Evolutionary conservation across 208 protist genomes (phyloP).

Genomic region (Trypanosoma mega): DNA sequence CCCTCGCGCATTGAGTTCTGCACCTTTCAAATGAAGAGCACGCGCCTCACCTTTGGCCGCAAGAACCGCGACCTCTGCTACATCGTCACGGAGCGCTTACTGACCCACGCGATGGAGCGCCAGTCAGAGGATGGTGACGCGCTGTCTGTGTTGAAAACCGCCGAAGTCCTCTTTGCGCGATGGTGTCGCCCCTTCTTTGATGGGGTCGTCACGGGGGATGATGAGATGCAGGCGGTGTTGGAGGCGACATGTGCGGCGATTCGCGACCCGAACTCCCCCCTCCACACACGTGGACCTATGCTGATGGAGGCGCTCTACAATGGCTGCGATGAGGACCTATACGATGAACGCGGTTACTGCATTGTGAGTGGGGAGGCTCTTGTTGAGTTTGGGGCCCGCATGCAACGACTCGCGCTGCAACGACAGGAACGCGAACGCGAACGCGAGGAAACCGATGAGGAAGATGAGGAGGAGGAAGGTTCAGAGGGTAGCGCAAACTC

Average conservation of each 20-base stretch:
- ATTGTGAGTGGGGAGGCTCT: conserved; percentile 73
- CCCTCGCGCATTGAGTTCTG: conserved; percentile 48
- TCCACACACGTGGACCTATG: conserved; percentile 47
- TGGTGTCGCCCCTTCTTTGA: conserved; percentile 77
- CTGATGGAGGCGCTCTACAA: conserved; percentile 75
- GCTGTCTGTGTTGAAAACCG: conserved; percentile 20
- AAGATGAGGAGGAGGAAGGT: conserved; percentile 22
- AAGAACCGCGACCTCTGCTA: conserved; percentile 62
- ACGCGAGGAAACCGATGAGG: conserved; percentile 23
- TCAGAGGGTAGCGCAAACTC: conserved; percentile 16
- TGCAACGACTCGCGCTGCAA: conserved; percentile 29
- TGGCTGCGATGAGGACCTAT: conserved; percentile 65
- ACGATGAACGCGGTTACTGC: conserved; percentile 75
- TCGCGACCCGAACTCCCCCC: conserved; percentile 34
- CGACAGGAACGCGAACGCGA: conserved; percentile 33
- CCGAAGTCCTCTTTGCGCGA: conserved; percentile 45
- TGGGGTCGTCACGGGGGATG: conserved; percentile 33
- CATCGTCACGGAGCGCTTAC: conserved; percentile 72
- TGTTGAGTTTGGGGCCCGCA: conserved; percentile 55
- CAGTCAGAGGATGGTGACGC: conserved; percentile 18
- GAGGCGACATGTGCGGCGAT: conserved; percentile 64
- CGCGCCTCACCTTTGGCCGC: conserved; percentile 45
- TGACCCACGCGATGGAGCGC: conserved; percentile 45
- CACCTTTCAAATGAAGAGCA: conserved; percentile 61
- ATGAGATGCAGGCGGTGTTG: conserved; percentile 73